Conservation (phyloP, 2,329 filamentous ascomycete genomes). For the Pseudogymnoascus sp. region DNA sequence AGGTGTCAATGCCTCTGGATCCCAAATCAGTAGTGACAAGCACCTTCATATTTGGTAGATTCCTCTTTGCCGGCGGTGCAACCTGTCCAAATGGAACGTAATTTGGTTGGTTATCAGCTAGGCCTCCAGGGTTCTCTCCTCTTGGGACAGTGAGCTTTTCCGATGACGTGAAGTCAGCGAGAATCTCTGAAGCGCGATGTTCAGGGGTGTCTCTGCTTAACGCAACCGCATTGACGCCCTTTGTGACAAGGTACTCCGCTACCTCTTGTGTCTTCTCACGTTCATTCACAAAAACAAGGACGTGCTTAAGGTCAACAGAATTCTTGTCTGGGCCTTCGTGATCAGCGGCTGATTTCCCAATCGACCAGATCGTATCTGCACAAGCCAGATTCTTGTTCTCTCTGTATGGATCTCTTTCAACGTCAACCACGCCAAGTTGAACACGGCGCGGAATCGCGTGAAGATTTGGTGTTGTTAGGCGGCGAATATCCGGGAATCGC, state of each 20-base stretch:
- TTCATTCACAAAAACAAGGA: constrained; percentile 96
- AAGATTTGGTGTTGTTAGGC: constrained; percentile 89
- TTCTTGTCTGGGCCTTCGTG: constrained; percentile 51
- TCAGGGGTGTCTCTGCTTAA: constrained; percentile 79
- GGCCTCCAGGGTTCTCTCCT: constrained; percentile 30
- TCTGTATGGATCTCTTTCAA: constrained; percentile 84
- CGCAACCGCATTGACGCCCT: constrained; percentile 82
- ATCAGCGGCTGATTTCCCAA: constrained; percentile 65
- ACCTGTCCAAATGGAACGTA: constrained; percentile 24
- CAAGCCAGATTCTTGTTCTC: constrained; percentile 91
- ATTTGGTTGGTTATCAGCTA: constrained; percentile 32
- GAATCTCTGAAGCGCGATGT: constrained; percentile 67
- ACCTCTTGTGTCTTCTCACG: constrained; percentile 80
- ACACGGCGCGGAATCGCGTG: constrained; percentile 94
- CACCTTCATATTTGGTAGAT: constrained; percentile 72
- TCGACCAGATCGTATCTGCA: constrained; percentile 89
- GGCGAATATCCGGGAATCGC: constrained; percentile 73
- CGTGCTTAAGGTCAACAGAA: constrained; percentile 65
- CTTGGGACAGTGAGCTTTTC: constrained; percentile 32
- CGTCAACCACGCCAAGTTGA: constrained; percentile 87
- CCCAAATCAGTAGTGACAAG: constrained; percentile 91
- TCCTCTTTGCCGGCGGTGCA: constrained; percentile 22
- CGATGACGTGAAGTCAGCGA: constrained; percentile 63
- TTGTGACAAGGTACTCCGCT: constrained; percentile 68
- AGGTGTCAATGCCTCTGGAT: constrained; percentile 87